These are phyloP conservation scores for Acacia pycnantha DNA, from an alignment of 331 rosid genomes.

Conservation along the genomic window DNA sequence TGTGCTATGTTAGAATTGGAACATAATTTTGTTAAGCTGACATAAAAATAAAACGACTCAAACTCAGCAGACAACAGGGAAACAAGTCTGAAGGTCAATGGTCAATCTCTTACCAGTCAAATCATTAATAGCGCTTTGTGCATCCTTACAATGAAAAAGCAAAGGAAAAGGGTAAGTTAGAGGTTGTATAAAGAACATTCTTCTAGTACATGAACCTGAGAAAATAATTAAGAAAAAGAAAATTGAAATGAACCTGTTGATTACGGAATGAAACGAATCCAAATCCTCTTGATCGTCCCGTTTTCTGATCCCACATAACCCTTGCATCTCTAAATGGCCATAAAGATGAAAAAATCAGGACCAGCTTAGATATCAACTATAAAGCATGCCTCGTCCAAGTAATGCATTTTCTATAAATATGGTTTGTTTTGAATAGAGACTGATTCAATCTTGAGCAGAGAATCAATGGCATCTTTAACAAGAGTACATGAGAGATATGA, in stretches of 20 bases:
- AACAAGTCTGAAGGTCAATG: background rate
- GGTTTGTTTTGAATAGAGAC: background rate
- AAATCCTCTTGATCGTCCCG: slow-evolving; percentile 98
- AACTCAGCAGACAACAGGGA: background rate
- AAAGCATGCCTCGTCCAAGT: background rate
- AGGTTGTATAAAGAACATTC: slow-evolving; percentile 28
- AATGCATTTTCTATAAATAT: background rate
- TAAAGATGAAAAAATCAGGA: slow-evolving; percentile 5
- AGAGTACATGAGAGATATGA: slow-evolving; percentile 28
- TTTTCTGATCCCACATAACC: slow-evolving; percentile 99
- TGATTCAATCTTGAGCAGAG: slow-evolving; percentile 4
- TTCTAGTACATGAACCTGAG: background rate
- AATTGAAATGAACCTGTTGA: slow-evolving; percentile 61
- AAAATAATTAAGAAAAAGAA: background rate
- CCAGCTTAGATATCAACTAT: background rate
- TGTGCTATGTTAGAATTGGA: background rate
- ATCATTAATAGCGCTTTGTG: slow-evolving; percentile 94
- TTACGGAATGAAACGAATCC: slow-evolving; percentile 93
- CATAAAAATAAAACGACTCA: background rate
- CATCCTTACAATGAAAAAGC: slow-evolving; percentile 51
- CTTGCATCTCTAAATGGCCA: slow-evolving; percentile 79
- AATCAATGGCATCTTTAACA: background rate
- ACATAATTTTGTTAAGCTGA: background rate
- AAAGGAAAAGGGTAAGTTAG: slow-evolving; percentile 4
- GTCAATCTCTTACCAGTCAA: slow-evolving; percentile 66